A percentile compares a stretch with the other conserved stretches of the same genome.
These are phyloP conservation scores for Apiotrichum gamsii DNA, from an alignment of 1,284 basidiomycete species.

Conservation along the genomic window DNA sequence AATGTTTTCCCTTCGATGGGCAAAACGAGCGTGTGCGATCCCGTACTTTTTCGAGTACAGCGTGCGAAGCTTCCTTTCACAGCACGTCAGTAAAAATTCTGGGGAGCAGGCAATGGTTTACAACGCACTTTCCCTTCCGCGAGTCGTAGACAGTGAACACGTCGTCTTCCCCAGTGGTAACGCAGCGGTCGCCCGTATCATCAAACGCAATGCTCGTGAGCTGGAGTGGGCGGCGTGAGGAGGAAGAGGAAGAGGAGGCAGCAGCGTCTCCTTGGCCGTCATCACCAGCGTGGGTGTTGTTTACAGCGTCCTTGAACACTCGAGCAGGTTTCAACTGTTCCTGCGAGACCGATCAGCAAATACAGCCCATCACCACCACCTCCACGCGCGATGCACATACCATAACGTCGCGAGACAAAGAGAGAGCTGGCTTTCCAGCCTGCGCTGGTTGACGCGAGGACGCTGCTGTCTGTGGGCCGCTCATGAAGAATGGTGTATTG, in stretches of 20 bases:
- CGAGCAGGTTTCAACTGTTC: slow-evolving; percentile 58
- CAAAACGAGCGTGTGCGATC: slow-evolving; percentile 86
- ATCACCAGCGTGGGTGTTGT: slow-evolving; percentile 44
- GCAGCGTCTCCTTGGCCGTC: slow-evolving; percentile 42
- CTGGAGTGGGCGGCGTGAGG: slow-evolving; percentile 9
- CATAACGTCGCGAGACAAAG: not conserved
- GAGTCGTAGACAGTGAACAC: slow-evolving; percentile 83
- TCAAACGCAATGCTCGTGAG: slow-evolving; percentile 88
- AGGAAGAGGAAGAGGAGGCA: slow-evolving; percentile 43
- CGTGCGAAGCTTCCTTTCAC: slow-evolving; percentile 68
- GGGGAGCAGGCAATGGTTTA: slow-evolving; percentile 32
- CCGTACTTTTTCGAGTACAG: slow-evolving; percentile 95
- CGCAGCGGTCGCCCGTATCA: slow-evolving; percentile 74
- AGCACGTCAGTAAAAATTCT: not conserved
- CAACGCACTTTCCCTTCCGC: slow-evolving; percentile 87
- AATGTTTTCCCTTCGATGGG: slow-evolving; percentile 78
- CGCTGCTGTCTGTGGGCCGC: too few species aligned
- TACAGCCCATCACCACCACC: not conserved
- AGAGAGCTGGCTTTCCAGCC: not conserved
- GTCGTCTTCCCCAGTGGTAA: slow-evolving; percentile 91
- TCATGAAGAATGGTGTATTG: too few species aligned
- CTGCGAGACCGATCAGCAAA: too few species aligned
- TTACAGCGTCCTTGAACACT: slow-evolving; percentile 74
- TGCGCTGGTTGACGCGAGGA: not conserved
- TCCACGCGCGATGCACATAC: not conserved